Evolutionary conservation across 169 alveolate genomes (phyloP).

Genomic region (Eimeria maxima): DNA sequence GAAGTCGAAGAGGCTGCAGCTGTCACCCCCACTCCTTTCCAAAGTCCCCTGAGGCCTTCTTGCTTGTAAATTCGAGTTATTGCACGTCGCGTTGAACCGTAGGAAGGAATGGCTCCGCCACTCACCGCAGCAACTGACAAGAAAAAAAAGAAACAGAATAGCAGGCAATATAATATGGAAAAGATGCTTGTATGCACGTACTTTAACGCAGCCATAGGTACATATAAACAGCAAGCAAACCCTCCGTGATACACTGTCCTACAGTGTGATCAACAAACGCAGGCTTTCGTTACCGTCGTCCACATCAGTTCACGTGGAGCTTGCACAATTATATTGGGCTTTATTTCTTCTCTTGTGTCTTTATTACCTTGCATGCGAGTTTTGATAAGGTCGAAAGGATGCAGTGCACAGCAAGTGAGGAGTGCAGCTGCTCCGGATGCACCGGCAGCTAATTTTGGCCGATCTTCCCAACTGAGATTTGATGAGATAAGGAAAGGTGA

Average conservation of each 20-base stretch:
- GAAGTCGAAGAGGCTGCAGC: conserved; percentile 82
- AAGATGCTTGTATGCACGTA: not conserved
- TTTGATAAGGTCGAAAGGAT: conserved; percentile 83
- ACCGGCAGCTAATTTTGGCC: conserved; percentile 63
- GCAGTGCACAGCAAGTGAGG: conserved; percentile 79
- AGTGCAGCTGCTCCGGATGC: conserved; percentile 84
- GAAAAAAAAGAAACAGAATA: not conserved
- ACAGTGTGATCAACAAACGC: not conserved
- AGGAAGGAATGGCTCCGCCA: conserved; percentile 80
- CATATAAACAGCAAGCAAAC: not conserved
- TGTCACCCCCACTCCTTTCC: conserved; percentile 82
- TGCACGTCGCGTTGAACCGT: conserved; percentile 71
- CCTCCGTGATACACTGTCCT: not conserved
- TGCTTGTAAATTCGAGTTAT: conserved; percentile 26
- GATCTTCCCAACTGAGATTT: not conserved
- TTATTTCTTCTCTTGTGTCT: not conserved
- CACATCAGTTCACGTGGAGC: not conserved
- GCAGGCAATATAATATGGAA: not conserved
- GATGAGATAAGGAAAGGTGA: not conserved
- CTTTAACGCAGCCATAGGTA: not conserved
- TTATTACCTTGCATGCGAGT: conserved; percentile 83
- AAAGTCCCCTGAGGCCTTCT: conserved; percentile 79
- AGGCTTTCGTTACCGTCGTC: not conserved
- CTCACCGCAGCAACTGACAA: conserved; percentile 80
- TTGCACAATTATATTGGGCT: not conserved